Conservation (phyloP, 2,329 filamentous ascomycete species). For the Neopestalotiopsis rosae region DNA sequence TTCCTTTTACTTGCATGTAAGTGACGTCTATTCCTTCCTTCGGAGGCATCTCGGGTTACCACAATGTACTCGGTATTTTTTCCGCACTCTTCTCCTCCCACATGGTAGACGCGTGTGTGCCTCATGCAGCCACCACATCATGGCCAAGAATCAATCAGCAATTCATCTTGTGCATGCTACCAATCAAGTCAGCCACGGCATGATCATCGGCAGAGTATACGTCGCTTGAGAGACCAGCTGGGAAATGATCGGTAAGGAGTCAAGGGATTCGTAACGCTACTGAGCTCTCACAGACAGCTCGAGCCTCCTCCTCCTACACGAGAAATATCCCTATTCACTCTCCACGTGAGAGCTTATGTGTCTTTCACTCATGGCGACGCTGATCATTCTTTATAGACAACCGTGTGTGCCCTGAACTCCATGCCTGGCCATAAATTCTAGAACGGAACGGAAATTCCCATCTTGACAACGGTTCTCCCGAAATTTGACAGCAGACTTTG, state of each 20-base stretch:
- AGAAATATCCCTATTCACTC: neutral
- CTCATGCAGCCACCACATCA: too few relatives aligned
- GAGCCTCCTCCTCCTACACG: neutral
- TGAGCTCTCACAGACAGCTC: too few relatives aligned
- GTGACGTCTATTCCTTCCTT: neutral
- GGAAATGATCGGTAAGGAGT: too few relatives aligned
- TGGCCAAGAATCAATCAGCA: too few relatives aligned
- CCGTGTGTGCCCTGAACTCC: neutral
- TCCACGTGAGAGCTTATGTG: neutral
- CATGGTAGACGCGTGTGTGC: too few relatives aligned
- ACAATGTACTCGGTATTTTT: neutral
- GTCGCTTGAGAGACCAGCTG: too few relatives aligned
- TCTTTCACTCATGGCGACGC: neutral
- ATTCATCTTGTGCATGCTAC: too few relatives aligned
- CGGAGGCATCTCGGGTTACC: neutral
- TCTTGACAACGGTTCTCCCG: neutral
- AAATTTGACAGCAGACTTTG: neutral
- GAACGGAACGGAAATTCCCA: neutral
- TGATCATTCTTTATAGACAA: neutral
- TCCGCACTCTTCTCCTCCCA: too few relatives aligned
- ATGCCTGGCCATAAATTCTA: neutral
- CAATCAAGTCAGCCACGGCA: too few relatives aligned
- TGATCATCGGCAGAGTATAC: too few relatives aligned
- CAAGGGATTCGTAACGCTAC: too few relatives aligned
- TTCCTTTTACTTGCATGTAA: neutral